These are phyloP conservation scores for Penicillium canariense DNA, from an alignment of 495 filamentous ascomycete genomes.

Conservation along the genomic window DNA sequence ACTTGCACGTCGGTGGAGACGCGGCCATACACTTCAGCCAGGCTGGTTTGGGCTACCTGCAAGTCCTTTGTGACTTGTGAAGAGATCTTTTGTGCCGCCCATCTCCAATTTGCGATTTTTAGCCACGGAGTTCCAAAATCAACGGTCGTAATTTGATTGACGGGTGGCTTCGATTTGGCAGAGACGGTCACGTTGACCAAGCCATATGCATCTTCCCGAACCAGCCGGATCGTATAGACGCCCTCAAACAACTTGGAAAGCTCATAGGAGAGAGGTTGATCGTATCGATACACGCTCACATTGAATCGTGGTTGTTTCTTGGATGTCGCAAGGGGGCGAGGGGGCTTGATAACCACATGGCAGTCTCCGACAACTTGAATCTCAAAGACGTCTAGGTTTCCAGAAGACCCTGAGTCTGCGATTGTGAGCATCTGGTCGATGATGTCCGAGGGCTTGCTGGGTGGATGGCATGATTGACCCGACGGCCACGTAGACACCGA, in stretches of 20 bases:
- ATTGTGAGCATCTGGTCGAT: constrained; percentile 21
- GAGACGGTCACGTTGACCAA: constrained; percentile 56
- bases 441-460: constrained; percentile 8
- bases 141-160: constrained; percentile 52
- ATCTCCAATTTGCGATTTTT: constrained; percentile 56
- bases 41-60: constrained; percentile 41
- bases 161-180: constrained; percentile 49
- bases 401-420: constrained; percentile 11
- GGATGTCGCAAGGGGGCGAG: constrained; percentile 43
- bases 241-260: constrained; percentile 56
- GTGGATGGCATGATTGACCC: constrained; percentile 15
- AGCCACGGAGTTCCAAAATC: constrained; percentile 65
- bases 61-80: constrained; percentile 45
- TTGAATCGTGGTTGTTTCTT: constrained; percentile 52
- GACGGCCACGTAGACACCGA: constrained; percentile 29
- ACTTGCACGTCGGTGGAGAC: constrained; percentile 51
- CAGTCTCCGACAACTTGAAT: constrained; percentile 61
- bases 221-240: constrained; percentile 55
- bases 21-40: constrained; percentile 42
- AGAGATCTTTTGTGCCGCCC: constrained; percentile 42
- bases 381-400: constrained; percentile 46
- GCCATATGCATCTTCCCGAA: constrained; percentile 58
- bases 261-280: constrained; percentile 43
- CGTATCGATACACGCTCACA: constrained; percentile 49
- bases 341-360: constrained; percentile 59